Base-by-base conservation (phyloP, 129 eudicot genomes). In the Deinandra increscens region DNA sequence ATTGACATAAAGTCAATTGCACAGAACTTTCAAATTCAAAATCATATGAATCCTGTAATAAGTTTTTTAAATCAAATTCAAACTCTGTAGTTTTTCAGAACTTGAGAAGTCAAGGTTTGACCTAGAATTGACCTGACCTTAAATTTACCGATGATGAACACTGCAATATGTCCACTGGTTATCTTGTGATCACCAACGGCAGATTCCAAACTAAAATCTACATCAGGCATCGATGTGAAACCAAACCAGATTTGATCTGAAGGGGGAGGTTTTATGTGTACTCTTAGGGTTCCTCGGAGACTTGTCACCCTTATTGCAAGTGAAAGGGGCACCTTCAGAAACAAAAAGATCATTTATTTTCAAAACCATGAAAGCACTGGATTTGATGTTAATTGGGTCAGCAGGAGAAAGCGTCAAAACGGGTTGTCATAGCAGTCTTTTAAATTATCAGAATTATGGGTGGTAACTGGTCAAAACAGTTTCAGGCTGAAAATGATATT, bases 221-320 rank as follows among this genome's bases (percentile, higher is more conserved):
- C 68, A 70, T 86, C 95, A 71, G 96, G 98, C 95, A 89, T 85
- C 2, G 88, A 82, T 60, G 92, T 82, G 78, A 93, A 93, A 64
- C 88, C 91, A 18, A 86, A 83, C 98, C 98, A 93, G 15, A 93
- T 53, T 68, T 87, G 95, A 81, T 93, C 98, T 46, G 98, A 86
- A 9, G 98, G 98, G 3, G 98, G 98, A 18, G 92, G 88, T 84
- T 93, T 93, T 73, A 93, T 82, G 74, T 79, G 84, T 59, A 93
- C 69, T 49, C 91, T 79, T 59, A 93, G 39, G 15, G 97, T 93
- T 78, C 98, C 98, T 48, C 86, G 70, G 64, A 93, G 84, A 69
- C 90, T 80, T 64, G 96, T 75, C 36, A 93, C 83, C 87, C 81
- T 81, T 49, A 93, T 80, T 69, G 86, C 87, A 83, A 93, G 38